Evolutionary conservation across 352 stramenopile species (phyloP).

Genomic region (Peronospora destructor): DNA sequence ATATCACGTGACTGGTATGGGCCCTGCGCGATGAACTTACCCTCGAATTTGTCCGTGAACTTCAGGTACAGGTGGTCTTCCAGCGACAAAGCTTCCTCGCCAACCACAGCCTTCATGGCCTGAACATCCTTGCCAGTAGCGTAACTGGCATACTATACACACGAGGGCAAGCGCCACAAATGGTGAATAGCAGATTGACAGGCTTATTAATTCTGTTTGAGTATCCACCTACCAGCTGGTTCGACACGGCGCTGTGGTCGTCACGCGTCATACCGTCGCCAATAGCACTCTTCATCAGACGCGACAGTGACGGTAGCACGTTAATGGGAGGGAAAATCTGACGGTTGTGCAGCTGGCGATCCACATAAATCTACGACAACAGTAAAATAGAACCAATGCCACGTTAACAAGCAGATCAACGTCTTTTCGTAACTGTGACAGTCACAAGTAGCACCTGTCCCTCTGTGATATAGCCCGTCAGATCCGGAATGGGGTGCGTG

Average conservation of each 20-base stretch:
- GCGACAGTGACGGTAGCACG: constrained; percentile 96
- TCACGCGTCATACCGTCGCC: constrained; percentile 98
- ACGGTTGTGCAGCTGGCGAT: constrained; percentile 96
- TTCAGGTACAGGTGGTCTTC: constrained; percentile 99
- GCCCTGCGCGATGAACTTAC: constrained; percentile 96
- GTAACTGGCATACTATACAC: constrained; percentile 73
- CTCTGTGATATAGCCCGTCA: constrained; percentile 99
- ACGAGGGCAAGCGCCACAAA: constrained; percentile 2
- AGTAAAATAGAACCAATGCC: constrained; percentile 5
- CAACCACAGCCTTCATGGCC: constrained; percentile 99
- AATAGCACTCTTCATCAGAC: constrained; percentile 99
- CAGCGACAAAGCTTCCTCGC: constrained; percentile 97
- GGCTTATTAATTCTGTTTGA: background rate
- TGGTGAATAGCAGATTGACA: constrained; percentile 2
- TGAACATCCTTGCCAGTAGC: constrained; percentile 95
- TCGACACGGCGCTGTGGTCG: constrained; percentile 97
- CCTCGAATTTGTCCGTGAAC: constrained; percentile 99
- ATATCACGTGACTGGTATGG: constrained; percentile 97
- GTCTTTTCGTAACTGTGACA: background rate
- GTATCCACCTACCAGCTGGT: constrained; percentile 92
- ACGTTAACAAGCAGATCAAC: constrained; percentile 1
- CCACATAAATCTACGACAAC: constrained; percentile 90
- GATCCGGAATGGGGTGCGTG: constrained; percentile 99
- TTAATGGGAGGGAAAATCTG: constrained; percentile 99
- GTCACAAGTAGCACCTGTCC: constrained; percentile 74